Evolutionary conservation across 495 filamentous ascomycete species (phyloP).

Genomic region (Talaromyces stipitatus): DNA sequence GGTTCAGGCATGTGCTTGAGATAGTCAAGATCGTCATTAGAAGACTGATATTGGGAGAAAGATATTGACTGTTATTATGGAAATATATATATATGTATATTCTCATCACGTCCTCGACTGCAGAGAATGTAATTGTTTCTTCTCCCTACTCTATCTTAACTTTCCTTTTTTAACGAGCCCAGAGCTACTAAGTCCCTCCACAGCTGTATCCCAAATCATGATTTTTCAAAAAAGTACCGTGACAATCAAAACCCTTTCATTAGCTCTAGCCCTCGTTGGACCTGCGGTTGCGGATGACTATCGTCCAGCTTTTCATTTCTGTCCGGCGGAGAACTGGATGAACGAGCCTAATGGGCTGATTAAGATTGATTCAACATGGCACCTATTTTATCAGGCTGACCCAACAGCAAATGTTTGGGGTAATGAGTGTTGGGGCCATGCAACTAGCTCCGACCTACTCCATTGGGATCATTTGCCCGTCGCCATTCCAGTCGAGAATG

Average conservation of each 20-base stretch:
- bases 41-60: background rate
- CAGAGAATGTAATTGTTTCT: background rate
- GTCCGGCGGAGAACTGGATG: slow-evolving; percentile 43
- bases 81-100: slow-evolving; percentile 3
- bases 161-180: background rate
- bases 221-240: background rate
- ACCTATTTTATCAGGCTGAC: background rate
- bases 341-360: slow-evolving; percentile 56
- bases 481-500: slow-evolving; percentile 27
- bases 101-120: background rate
- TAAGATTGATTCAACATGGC: slow-evolving; percentile 31
- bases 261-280: background rate
- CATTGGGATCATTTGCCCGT: too few relatives aligned
- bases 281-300: slow-evolving; percentile 1
- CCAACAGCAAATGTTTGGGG: slow-evolving; percentile 26
- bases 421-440: slow-evolving; percentile 49
- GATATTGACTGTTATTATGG: background rate
- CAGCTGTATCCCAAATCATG: background rate
- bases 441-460: slow-evolving; percentile 42
- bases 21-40: background rate
- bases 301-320: slow-evolving; percentile 32
- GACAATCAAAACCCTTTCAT: background rate
- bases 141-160: background rate
- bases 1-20: background rate
- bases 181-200: background rate